Percentiles rank a stretch among this genome's conserved stretches.
phyloP scores from a whole-genome alignment of 2,329 filamentous ascomycete species.

The Aspergillus eucalypticola region DNA sequence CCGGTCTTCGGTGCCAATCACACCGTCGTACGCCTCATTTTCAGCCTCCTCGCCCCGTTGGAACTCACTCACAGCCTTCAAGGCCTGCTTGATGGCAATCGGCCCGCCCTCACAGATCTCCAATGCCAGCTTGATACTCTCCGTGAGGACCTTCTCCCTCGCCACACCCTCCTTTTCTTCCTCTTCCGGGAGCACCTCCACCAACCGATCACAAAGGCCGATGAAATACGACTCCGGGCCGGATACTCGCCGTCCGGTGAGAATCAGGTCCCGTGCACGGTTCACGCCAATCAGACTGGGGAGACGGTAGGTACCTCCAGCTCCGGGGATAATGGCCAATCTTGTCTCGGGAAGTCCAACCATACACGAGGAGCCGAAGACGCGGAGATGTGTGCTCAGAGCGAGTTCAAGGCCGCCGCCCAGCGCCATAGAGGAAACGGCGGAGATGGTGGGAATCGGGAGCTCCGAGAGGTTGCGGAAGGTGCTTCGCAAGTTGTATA shows the following conservation, averaged over 20 bases:
- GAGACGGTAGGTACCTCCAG: constrained; percentile 87
- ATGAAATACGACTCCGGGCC: constrained; percentile 88
- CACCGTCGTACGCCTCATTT: constrained; percentile 80
- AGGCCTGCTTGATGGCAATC: constrained; percentile 73
- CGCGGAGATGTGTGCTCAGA: constrained; percentile 82
- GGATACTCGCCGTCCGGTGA: constrained; percentile 83
- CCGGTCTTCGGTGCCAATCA: constrained; percentile 81
- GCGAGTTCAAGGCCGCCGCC: constrained; percentile 94
- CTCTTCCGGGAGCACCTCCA: constrained; percentile 67
- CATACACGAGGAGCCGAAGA: constrained; percentile 74
- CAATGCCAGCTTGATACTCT: constrained; percentile 74
- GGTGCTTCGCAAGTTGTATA: constrained; percentile 72
- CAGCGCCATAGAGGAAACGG: constrained; percentile 80
- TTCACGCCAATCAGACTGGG: constrained; percentile 75
- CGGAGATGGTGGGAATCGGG: constrained; percentile 85
- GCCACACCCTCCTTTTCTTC: constrained; percentile 58
- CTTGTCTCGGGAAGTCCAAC: constrained; percentile 89
- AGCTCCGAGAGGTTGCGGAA: constrained; percentile 72
- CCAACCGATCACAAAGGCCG: constrained; percentile 84
- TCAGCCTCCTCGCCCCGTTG: constrained; percentile 71
- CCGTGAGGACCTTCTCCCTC: constrained; percentile 67
- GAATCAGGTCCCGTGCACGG: constrained; percentile 83
- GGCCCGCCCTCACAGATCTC: constrained; percentile 91
- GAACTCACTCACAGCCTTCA: constrained; percentile 74
- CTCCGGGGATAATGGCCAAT: constrained; percentile 90